Base-by-base conservation (phyloP, 1,284 basidiomycete species). In the Kwoniella shivajii region DNA sequence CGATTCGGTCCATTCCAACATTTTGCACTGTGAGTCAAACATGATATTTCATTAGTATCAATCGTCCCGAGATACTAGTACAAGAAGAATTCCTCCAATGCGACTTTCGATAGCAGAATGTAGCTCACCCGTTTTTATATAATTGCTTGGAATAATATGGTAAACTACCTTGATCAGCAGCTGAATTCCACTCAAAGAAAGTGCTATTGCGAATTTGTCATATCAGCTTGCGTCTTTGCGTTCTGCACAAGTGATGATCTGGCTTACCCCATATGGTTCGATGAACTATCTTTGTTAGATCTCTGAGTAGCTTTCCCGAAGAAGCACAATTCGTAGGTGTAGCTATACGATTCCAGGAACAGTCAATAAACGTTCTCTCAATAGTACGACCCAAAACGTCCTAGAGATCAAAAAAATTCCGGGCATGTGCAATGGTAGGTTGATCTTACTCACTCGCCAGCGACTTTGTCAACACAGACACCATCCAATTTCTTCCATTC, bases 1-100 rank as follows among this genome's bases (percentile, higher is more conserved):
- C 77, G 86, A 64, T 89, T 84, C 1, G 95, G 95, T 0, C 95
- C 95, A 72, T 99, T 99, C 95, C 95, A 99, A 82, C 95, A 99
- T 73, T 87, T 86, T 1, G 89, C 81, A 37, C 76, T 77, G 59
- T 18, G n/a, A n/a, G n/a, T n/a, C n/a, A n/a, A n/a, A 47, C 10
- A 11, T 33, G 26, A 37, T 26, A 27, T n/a, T n/a, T n/a, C n/a
- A n/a, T n/a, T n/a, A n/a, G n/a, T n/a, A n/a, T n/a, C n/a, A n/a
- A n/a, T n/a, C n/a, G n/a, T n/a, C n/a, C n/a, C n/a, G n/a, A n/a
- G n/a, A n/a, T n/a, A n/a, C n/a, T n/a, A n/a, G n/a, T n/a, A n/a
- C n/a, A n/a, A n/a, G n/a, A n/a, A n/a, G n/a, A n/a, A n/a, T n/a
- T n/a, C n/a, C n/a, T n/a, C n/a, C n/a, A n/a, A n/a, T n/a, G n/a